A percentile compares a stretch with the other conserved stretches of the same genome.
Evolutionary conservation across 805 yeast genomes (phyloP).

Genomic region (Millerozyma miso): DNA sequence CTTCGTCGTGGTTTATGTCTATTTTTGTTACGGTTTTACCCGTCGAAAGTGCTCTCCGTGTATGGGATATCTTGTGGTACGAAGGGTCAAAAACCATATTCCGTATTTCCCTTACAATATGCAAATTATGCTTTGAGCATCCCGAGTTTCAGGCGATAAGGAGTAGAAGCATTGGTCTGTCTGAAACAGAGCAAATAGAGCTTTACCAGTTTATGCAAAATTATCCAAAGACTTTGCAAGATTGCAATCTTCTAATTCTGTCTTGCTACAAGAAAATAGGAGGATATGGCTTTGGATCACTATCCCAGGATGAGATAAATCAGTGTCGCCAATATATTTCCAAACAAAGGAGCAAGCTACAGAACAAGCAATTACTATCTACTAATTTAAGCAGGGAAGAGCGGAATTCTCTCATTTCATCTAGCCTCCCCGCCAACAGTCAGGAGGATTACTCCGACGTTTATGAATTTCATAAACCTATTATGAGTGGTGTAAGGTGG

Average conservation of each 20-base stretch:
- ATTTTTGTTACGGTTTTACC: constrained; percentile 90
- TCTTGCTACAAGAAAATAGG: constrained; percentile 70
- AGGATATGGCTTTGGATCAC: constrained; percentile 60
- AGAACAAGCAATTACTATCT: constrained; percentile 21
- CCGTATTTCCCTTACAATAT: constrained; percentile 74
- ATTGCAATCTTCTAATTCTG: constrained; percentile 67
- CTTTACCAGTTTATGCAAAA: constrained; percentile 83
- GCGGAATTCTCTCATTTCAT: constrained; percentile 23
- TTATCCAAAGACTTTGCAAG: constrained; percentile 65
- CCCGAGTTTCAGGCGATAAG: constrained; percentile 45
- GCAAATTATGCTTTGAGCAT: constrained; percentile 62
- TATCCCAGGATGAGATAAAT: constrained; percentile 78
- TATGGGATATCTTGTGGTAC: constrained; percentile 93
- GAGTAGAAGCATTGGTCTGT: constrained; percentile 13
- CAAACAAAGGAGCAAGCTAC: constrained; percentile 47
- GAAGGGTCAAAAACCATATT: constrained; percentile 88
- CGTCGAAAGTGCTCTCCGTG: constrained; percentile 77
- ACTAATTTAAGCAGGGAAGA: constrained; percentile 39
- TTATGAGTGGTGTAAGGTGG: constrained; percentile 59
- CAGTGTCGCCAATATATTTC: constrained; percentile 76
- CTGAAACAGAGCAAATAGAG: constrained; percentile 41
- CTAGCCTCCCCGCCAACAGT: constrained; percentile 7
- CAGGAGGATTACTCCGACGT: constrained; percentile 39
- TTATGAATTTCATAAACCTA: constrained; percentile 39
- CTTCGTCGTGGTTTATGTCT: constrained; percentile 98